Evolutionary conservation across 2,329 filamentous ascomycete genomes (phyloP), one percentile per base, ranked within the genome.

Genomic region (Septoria linicola): DNA sequence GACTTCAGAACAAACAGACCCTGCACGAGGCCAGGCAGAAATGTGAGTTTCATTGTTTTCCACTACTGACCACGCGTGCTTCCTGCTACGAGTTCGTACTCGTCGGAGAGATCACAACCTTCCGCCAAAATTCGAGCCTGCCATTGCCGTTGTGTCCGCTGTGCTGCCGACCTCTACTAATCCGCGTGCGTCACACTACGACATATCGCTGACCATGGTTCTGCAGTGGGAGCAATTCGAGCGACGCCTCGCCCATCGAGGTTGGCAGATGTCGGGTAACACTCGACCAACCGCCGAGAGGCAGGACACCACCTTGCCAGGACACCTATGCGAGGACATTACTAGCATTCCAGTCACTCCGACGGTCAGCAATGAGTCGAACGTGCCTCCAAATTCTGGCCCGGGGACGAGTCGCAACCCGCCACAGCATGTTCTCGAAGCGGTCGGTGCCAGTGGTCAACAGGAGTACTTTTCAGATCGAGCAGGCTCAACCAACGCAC

Each of bases 311-410:
- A 49, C 32, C 21, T 25, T 55, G 32, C 55, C 58, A 39, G 55
- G 44, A 20, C 44, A 48, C 20, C 55, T 58, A 16, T 51, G 47
- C 48, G 52, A 58, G 23, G 53, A 50, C 16, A 57, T 52, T 21
- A 49, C 42, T 20, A 55, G 43, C 41, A 49, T 63, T 16, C 61
- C 61, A 16, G 61, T 63, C 30, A 65, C 62, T 10, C 62, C 62
- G 14, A 57, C 54, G 27, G 55, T 64, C 44, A 57, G 54, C 44
- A 53, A 59, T 42, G 53, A 55, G 16, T 43, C 57, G n/a, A 57
- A 54, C 16, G 47, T 49, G 3, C 49, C 44, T 13, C 54, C 54
- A 13, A 47, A 37, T 20, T 37, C 49, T 11, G 41, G 37, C 42
- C 41, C 48, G 16, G 19, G 32, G 20, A 27, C 44, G n/a, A 37